These are phyloP conservation scores for Wickerhamomyces sp. DNA, from an alignment of 1,139 yeast genomes.

Conservation along the genomic window DNA sequence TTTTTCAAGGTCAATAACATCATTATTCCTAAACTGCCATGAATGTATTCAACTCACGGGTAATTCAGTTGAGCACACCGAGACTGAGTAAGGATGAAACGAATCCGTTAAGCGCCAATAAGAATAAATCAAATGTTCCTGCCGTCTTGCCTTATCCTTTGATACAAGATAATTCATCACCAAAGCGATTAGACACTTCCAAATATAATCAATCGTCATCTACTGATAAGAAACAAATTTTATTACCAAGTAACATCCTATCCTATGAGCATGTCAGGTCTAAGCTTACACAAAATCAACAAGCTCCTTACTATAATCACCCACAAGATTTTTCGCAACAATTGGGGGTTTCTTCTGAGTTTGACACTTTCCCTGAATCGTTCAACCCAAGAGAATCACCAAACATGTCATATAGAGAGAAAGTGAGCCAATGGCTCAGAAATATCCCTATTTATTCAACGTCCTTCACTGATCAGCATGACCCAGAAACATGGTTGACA, in stretches of 20 bases:
- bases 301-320: neutral
- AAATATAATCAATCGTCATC: too few species aligned
- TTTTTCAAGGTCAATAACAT: too few species aligned
- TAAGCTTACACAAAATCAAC: neutral
- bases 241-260: neutral
- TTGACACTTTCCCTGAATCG: conserved; percentile 30
- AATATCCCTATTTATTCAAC: conserved; percentile 43
- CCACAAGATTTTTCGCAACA: neutral
- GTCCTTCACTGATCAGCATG: conserved; percentile 10
- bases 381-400: conserved; percentile 57
- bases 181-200: too few species aligned
- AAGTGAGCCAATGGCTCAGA: conserved; percentile 57
- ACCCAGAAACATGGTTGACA: conserved; percentile 24
- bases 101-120: neutral
- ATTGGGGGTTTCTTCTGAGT: neutral
- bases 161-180: too few species aligned
- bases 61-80: neutral
- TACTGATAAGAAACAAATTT: neutral
- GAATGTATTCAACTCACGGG: neutral
- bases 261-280: conserved; percentile 1
- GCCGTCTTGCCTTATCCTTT: neutral
- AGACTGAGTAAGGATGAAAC: neutral
- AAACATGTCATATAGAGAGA: conserved; percentile 59
- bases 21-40: neutral
- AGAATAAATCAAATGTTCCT: neutral